Percentiles rank a stretch among this genome's conserved stretches.
These are phyloP conservation scores for Moricandia moricandioides DNA, from an alignment of 345 rosid species.

Conservation along the genomic window DNA sequence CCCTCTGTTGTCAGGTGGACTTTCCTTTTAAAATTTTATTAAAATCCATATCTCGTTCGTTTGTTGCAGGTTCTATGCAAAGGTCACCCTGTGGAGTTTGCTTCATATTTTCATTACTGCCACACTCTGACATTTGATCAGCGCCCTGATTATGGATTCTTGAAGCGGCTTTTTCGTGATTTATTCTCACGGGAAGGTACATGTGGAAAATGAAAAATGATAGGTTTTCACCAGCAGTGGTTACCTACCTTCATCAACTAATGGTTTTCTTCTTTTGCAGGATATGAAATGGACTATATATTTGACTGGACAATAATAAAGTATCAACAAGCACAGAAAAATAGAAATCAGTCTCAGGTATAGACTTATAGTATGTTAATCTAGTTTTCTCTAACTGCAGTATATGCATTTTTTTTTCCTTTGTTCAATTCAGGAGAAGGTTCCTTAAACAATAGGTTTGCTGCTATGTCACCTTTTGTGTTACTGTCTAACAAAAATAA, in stretches of 20 bases:
- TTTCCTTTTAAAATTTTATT: neutral
- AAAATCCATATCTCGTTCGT: neutral
- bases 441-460: neutral
- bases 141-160: slow-evolving; percentile 90
- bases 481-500: slow-evolving; percentile 7
- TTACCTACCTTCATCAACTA: neutral
- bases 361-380: neutral
- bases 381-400: neutral
- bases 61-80: slow-evolving; percentile 69
- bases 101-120: slow-evolving; percentile 85
- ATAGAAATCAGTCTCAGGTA: slow-evolving; percentile 59
- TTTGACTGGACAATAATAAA: slow-evolving; percentile 97
- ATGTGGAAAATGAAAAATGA: neutral
- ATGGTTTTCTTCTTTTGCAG: slow-evolving; percentile 40
- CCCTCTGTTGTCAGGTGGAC: neutral
- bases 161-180: slow-evolving; percentile 83
- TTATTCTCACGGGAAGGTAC: slow-evolving; percentile 83
- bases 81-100: slow-evolving; percentile 79
- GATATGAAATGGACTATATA: slow-evolving; percentile 73
- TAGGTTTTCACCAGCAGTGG: neutral
- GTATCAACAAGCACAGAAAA: slow-evolving; percentile 78
- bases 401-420: neutral
- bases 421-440: neutral
- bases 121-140: slow-evolving; percentile 86
- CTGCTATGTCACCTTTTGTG: neutral